Base-by-base conservation (phyloP, 208 protist genomes). In the Leishmania arabica region DNA sequence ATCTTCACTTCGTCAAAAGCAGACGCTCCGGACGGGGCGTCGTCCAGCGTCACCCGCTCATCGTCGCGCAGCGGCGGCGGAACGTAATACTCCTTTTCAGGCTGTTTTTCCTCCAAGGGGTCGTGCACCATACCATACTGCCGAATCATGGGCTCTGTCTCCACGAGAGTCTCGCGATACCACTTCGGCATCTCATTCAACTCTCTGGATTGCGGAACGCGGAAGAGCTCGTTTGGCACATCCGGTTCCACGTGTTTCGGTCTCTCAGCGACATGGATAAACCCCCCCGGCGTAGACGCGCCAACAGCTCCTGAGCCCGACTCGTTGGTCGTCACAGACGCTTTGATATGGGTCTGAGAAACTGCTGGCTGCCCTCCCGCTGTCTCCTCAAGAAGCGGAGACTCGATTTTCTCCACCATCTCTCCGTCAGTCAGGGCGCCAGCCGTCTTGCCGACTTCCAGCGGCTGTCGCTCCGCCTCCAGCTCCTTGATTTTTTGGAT, bases 1-100 rank as follows among this genome's bases (percentile, higher is more conserved):
- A 95, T 91, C 79, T 96, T 96, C 56, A 86, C 66, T 81, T 95
- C 92, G 77, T 97, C 95, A 89, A 97, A 97, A 58, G 93, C 89
- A n/a, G 95, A 95, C 21, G 81, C 83, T 51, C 90, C 92, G 72
- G 80, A 82, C 13, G 80, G 80, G 42, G 90, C 88, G 83, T 95
- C 91, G 82, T 97, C 95, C 73, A 95, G 90, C 74, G 91, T 94
- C 82, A 96, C 90, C 71, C 90, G 86, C 62, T 84, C 87, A 62
- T 91, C 89, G 56, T 95, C 88, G 31, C 74, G 79, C 71, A 95
- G 76, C 42, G 86, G 75, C 19, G 91, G 87, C 9, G 91, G 92
- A 45, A 79, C 75, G 86, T 96, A 96, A 85, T 95, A 97, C 83
- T 91, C 87, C 64, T 80, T 66, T 31, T 74, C 53, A 60, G 81